These are phyloP conservation scores for Cynanchum wilfordii DNA, from an alignment of 257 asterid species.

Conservation along the genomic window DNA sequence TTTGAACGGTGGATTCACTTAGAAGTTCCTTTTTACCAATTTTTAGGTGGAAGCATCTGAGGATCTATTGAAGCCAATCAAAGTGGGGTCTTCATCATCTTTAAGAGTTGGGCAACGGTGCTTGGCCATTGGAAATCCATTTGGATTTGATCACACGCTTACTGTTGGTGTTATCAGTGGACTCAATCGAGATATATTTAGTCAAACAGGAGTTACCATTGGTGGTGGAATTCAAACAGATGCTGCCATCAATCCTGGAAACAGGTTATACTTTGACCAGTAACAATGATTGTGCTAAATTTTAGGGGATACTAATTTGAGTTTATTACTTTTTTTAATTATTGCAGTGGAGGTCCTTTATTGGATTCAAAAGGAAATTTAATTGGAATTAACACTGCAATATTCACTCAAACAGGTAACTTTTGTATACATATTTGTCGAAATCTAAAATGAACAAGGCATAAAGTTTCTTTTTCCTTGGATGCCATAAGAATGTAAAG, in stretches of 20 bases:
- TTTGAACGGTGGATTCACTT: neutral
- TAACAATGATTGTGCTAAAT: neutral
- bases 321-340: conserved; percentile 12
- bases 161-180: conserved; percentile 97
- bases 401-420: conserved; percentile 87
- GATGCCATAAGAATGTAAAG: neutral
- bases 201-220: conserved; percentile 93
- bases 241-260: conserved; percentile 98
- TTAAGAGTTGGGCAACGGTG: conserved; percentile 92
- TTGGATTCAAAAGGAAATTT: conserved; percentile 85
- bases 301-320: neutral
- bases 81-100: conserved; percentile 68
- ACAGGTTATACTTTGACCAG: conserved; percentile 46
- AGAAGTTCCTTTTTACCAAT: neutral
- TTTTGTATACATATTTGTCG: neutral
- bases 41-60: conserved; percentile 76
- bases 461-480: neutral
- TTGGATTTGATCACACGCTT: conserved; percentile 97
- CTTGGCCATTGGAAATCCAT: conserved; percentile 95
- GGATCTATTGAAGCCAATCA: conserved; percentile 73
- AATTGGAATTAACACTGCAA: conserved; percentile 94
- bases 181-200: conserved; percentile 82
- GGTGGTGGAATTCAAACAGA: conserved; percentile 98
- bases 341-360: conserved; percentile 88
- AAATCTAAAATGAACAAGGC: neutral